Evolutionary conservation across 2,329 filamentous ascomycete species (phyloP), one percentile per base, ranked within the genome.

Genomic region (Alternaria brassicae): DNA sequence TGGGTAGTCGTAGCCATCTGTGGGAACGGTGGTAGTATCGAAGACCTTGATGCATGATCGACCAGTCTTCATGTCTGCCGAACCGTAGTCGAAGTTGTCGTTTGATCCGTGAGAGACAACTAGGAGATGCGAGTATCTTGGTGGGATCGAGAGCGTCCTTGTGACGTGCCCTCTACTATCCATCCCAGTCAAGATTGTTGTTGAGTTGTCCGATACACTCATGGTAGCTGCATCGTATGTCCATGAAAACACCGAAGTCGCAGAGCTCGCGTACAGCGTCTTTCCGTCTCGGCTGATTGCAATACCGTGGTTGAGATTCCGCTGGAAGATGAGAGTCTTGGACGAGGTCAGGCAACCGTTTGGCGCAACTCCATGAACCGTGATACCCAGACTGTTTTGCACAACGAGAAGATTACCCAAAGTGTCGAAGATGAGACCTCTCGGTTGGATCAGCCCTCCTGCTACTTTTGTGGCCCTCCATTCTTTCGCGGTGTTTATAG

Each of bases 21-120:
- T 30, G 4, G 71, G 69, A 1, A 49, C 19, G 13, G 80, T 74
- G 40, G 68, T 79, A 21, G 84, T 72, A 56, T 85, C 80, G 72
- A 86, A 87, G 34, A 84, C 84, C 60, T 87, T 88, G 67, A 92
- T 82, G 69, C 89, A 87, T 12, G 85, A 85, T 58, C 85, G 83
- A 3, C 88, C 89, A 0, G 81, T 83, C 7, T 72, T 74, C 37
- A 84, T 73, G 52, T 85, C 74, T 6, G 76, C 77, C 1, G 89
- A 82, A 1, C 78, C 42, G 60, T 72, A 66, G 71, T 92, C 89
- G 42, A 89, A 81, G 70, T 91, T 90, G 41, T 80, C 79, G 32
- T 81, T 80, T 59, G 85, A 89, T 25, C 89, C 89, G 56, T 88
- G 84, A 7, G 85, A 89, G n/a, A 92, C 83, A 42, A 92, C 72